phyloP scores from a whole-genome alignment of 2,329 filamentous ascomycete genomes.

The Chrysoporthe cubensis region DNA sequence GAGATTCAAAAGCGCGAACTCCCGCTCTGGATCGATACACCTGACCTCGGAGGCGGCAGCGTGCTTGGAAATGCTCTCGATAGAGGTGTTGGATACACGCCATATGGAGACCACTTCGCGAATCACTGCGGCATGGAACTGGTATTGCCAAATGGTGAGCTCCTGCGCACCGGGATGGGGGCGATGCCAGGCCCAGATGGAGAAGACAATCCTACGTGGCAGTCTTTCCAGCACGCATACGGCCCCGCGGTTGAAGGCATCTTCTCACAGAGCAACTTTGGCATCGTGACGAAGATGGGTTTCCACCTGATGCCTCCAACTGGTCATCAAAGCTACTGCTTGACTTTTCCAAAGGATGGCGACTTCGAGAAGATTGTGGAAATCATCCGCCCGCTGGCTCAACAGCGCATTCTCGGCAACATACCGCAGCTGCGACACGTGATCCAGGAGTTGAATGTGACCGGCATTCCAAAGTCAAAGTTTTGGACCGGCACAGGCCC shows the following conservation, averaged over 20 bases:
- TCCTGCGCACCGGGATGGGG: conserved; percentile 53
- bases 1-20: conserved; percentile 47
- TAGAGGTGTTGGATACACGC: conserved; percentile 51
- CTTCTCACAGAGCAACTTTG: conserved; percentile 56
- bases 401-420: conserved; percentile 51
- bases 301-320: conserved; percentile 45
- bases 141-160: conserved; percentile 49
- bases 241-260: conserved; percentile 48
- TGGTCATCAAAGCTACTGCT: conserved; percentile 43
- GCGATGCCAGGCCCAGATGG: conserved; percentile 44
- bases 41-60: conserved; percentile 47
- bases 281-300: conserved; percentile 59
- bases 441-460: conserved; percentile 49
- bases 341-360: conserved; percentile 43
- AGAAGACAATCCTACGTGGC: conserved; percentile 46
- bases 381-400: conserved; percentile 41
- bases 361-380: conserved; percentile 43
- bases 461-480: conserved; percentile 42
- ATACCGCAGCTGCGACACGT: conserved; percentile 51
- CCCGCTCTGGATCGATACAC: conserved; percentile 48
- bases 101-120: conserved; percentile 46
- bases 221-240: conserved; percentile 45
- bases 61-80: conserved; percentile 52
- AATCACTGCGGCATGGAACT: conserved; percentile 49
- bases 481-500: conserved; percentile 35